A percentile compares a stretch with the other conserved stretches of the same genome.
These are phyloP conservation scores for Pleurozium schreberi DNA, from an alignment of 225 moss, liverwort and hornwort genomes.

Conservation along the genomic window DNA sequence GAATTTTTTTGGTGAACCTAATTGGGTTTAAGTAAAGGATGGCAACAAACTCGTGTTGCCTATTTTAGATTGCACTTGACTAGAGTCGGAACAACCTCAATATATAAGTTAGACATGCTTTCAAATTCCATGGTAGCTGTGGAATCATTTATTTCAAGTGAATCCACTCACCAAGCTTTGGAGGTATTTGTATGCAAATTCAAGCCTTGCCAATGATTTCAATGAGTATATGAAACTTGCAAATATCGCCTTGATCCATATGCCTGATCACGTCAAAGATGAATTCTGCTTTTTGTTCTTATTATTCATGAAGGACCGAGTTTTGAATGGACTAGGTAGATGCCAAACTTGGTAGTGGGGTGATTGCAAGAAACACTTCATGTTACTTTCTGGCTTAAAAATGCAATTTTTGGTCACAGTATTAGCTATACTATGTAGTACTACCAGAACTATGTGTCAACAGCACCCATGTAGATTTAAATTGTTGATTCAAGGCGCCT, in stretches of 20 bases:
- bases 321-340: not conserved
- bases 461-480: no score
- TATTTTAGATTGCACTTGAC: not conserved
- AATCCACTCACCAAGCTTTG: not conserved
- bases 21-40: no score
- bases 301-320: not conserved
- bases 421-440: no score
- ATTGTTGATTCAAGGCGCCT: no score
- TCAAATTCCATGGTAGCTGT: not conserved
- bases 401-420: no score
- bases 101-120: not conserved
- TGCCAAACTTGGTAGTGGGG: not conserved
- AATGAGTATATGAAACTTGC: not conserved
- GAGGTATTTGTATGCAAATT: not conserved
- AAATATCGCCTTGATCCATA: not conserved
- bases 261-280: not conserved
- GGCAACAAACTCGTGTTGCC: not conserved
- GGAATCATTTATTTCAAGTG: no score
- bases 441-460: no score
- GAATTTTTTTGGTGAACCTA: no score
- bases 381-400: no score
- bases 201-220: not conserved
- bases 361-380: no score
- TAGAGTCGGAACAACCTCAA: accelerated
- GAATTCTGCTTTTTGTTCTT: not conserved